Percentiles rank a stretch among this genome's conserved stretches.
These are phyloP conservation scores for Pneumocystis jirovecii DNA, from an alignment of 1,139 yeast genomes.

Conservation along the genomic window DNA sequence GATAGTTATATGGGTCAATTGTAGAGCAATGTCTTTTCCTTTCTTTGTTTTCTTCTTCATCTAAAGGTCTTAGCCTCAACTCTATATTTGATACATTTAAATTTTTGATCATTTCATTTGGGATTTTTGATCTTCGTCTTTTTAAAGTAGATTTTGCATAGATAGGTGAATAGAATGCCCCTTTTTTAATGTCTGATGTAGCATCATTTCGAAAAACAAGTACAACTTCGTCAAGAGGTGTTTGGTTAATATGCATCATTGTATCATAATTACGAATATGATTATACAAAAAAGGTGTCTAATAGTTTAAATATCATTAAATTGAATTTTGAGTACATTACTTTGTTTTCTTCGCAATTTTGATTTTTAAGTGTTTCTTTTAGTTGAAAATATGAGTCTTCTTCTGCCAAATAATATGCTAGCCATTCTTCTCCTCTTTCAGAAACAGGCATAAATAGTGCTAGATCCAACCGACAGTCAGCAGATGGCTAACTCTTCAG, in stretches of 20 bases:
- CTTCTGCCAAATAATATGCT: slow-evolving; percentile 13
- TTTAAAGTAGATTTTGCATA: not conserved
- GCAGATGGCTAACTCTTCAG: slow-evolving; percentile 7
- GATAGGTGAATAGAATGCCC: not conserved
- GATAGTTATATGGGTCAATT: not conserved
- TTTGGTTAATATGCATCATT: slow-evolving; percentile 30
- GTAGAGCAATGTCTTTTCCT: not conserved
- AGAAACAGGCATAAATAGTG: slow-evolving; percentile 20
- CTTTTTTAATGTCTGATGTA: not conserved
- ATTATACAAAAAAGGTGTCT: slow-evolving; percentile 37
- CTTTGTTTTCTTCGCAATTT: slow-evolving; percentile 26
- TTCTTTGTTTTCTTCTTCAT: not conserved
- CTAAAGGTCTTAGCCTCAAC: not conserved
- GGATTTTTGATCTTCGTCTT: not conserved
- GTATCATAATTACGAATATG: slow-evolving; percentile 73
- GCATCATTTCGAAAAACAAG: not conserved
- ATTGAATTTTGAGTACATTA: slow-evolving; percentile 25
- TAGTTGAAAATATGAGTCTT: slow-evolving; percentile 8
- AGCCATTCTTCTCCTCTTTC: slow-evolving; percentile 11
- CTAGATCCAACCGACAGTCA: slow-evolving; percentile 14
- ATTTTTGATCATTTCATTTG: not conserved
- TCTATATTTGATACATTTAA: not conserved
- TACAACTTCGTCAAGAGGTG: slow-evolving; percentile 34
- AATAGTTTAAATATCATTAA: not conserved
- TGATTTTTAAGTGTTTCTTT: slow-evolving; percentile 28